These are phyloP conservation scores for Lyophyllum decastes DNA, from an alignment of 768 basidiomycete genomes.

Conservation along the genomic window DNA sequence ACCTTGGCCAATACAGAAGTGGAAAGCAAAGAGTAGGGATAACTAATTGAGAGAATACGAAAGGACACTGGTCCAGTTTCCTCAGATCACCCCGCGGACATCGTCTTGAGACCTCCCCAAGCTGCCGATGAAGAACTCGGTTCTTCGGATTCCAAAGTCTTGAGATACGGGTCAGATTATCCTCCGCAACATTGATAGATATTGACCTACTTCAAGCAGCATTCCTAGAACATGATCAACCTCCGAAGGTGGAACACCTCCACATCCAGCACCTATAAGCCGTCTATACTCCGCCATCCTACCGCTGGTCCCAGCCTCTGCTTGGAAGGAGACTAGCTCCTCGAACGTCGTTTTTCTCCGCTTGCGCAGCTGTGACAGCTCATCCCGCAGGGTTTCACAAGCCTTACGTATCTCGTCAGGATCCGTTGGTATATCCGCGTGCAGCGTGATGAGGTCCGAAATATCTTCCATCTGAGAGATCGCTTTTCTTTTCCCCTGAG, in stretches of 20 bases:
- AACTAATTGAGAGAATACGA: not conserved
- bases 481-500: constrained; percentile 58
- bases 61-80: not conserved
- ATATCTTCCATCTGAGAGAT: constrained; percentile 54
- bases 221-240: constrained; percentile 85
- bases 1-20: not conserved
- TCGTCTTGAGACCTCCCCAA: constrained; percentile 42
- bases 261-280: constrained; percentile 89
- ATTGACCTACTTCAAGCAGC: constrained; percentile 71
- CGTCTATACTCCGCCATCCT: constrained; percentile 88
- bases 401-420: constrained; percentile 51
- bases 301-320: constrained; percentile 88
- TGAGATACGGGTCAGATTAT: not conserved
- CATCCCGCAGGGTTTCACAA: constrained; percentile 65
- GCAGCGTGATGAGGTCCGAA: constrained; percentile 60
- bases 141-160: constrained; percentile 86
- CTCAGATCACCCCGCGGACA: constrained; percentile 7
- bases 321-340: constrained; percentile 76
- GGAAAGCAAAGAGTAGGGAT: not conserved
- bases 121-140: constrained; percentile 59
- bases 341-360: constrained; percentile 75
- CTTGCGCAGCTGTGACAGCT: constrained; percentile 64
- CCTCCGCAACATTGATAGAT: not conserved
- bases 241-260: constrained; percentile 81
- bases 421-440: constrained; percentile 59